phyloP scores from a whole-genome alignment of 2,329 filamentous ascomycete genomes.

The Diaporthe citri region DNA sequence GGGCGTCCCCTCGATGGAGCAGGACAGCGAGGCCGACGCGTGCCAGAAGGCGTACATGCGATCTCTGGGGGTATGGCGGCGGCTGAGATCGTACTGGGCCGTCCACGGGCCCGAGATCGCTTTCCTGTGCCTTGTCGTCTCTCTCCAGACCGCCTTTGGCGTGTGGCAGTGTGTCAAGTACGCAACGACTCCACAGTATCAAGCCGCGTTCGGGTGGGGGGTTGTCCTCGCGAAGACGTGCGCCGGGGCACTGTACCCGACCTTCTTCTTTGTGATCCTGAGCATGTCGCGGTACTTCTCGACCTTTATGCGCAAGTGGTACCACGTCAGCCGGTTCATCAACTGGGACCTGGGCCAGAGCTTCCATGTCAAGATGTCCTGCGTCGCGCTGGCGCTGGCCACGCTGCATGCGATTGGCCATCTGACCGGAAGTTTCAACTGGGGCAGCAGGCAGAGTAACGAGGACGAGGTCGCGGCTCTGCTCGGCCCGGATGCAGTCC shows the following conservation, averaged over 20 bases:
- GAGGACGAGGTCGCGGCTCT: slow-evolving; percentile 59
- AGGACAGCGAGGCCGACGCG: slow-evolving; percentile 48
- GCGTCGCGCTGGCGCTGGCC: slow-evolving; percentile 62
- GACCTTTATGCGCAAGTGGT: slow-evolving; percentile 64
- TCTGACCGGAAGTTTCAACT: slow-evolving; percentile 64
- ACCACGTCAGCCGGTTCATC: slow-evolving; percentile 65
- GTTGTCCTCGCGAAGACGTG: slow-evolving; percentile 67
- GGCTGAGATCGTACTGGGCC: slow-evolving; percentile 65
- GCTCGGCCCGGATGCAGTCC: slow-evolving; percentile 3
- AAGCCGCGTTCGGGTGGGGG: slow-evolving; percentile 67
- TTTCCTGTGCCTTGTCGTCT: slow-evolving; percentile 62
- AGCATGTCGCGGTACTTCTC: slow-evolving; percentile 70
- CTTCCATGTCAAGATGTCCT: slow-evolving; percentile 68
- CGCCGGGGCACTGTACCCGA: slow-evolving; percentile 68
- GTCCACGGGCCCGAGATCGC: slow-evolving; percentile 65
- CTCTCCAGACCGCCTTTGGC: slow-evolving; percentile 63
- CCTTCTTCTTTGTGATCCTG: slow-evolving; percentile 69
- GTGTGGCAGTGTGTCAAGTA: slow-evolving; percentile 70
- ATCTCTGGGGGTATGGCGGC: slow-evolving; percentile 58
- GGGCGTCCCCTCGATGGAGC: slow-evolving; percentile 46
- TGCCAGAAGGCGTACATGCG: slow-evolving; percentile 63
- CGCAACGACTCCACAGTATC: slow-evolving; percentile 56
- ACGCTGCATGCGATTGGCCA: slow-evolving; percentile 68
- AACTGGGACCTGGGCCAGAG: slow-evolving; percentile 69
- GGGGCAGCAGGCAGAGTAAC: slow-evolving; percentile 59